Evolutionary conservation across 2,329 filamentous ascomycete species (phyloP).

Genomic region (Penicillium sp.): DNA sequence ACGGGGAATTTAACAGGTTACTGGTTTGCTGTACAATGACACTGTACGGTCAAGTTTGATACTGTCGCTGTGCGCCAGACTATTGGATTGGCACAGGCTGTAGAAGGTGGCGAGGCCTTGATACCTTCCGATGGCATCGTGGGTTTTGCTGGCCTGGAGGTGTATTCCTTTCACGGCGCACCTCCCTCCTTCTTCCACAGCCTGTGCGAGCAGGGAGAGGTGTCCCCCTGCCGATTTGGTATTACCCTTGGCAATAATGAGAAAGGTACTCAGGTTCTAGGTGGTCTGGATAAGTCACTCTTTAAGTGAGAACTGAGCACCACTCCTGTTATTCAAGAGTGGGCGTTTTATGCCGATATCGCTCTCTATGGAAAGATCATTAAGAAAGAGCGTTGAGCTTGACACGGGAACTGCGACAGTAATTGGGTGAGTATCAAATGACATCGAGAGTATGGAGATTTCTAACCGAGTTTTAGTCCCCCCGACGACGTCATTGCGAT

Average conservation of each 20-base stretch:
- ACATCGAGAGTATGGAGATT: no score
- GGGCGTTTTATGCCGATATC: slow-evolving; percentile 7
- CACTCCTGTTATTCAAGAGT: slow-evolving; percentile 7
- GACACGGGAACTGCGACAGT: not conserved
- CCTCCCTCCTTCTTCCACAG: slow-evolving; percentile 9
- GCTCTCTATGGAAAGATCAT: slow-evolving; percentile 3
- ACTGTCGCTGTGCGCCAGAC: slow-evolving; percentile 1
- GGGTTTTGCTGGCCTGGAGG: slow-evolving; percentile 4
- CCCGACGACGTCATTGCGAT: no score
- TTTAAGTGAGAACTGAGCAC: slow-evolving; percentile 8
- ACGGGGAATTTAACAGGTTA: not conserved
- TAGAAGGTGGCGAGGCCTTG: not conserved
- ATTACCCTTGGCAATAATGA: not conserved
- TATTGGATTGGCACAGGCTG: not conserved
- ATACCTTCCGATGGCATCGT: slow-evolving; percentile 9
- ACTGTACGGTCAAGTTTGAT: slow-evolving; percentile 11
- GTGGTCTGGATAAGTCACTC: not conserved
- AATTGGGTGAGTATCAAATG: not conserved
- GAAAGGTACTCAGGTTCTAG: not conserved
- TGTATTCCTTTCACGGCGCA: not conserved
- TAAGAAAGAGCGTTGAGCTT: not conserved
- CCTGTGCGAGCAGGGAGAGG: slow-evolving; percentile 2
- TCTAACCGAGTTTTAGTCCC: no score
- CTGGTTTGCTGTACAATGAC: slow-evolving; percentile 8
- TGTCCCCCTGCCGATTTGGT: slow-evolving; percentile 7